These are phyloP conservation scores for Lenwebbia sp. DNA, from an alignment of 345 rosid species.

Conservation along the genomic window DNA sequence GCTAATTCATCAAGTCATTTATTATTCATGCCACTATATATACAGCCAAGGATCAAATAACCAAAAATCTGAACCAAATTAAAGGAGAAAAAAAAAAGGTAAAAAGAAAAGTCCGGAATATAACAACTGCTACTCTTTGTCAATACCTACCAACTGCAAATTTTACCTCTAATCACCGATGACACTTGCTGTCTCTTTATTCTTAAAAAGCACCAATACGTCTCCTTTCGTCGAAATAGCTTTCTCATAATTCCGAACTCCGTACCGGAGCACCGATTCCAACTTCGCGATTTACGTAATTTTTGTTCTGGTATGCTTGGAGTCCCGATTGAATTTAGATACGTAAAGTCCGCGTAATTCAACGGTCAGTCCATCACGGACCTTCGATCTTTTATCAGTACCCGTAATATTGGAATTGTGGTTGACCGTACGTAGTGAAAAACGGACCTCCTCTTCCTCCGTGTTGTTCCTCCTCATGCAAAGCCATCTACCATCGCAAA, in stretches of 20 bases:
- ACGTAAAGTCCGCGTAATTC: background rate
- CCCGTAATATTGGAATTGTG: background rate
- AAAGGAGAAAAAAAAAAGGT: background rate
- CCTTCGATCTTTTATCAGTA: background rate
- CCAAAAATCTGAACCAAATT: background rate
- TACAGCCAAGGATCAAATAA: background rate
- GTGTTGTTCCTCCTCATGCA: conserved; percentile 34
- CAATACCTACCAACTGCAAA: background rate
- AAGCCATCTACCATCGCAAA: background rate
- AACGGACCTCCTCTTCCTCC: conserved; percentile 16
- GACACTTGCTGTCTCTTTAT: background rate
- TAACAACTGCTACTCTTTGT: background rate
- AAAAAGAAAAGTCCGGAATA: background rate
- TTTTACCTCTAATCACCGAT: background rate
- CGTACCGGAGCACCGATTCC: background rate
- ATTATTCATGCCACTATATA: background rate
- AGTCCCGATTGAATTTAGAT: background rate
- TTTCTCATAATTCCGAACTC: background rate
- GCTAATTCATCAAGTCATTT: background rate
- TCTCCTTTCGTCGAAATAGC: background rate
- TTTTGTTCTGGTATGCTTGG: background rate
- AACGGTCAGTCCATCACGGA: background rate
- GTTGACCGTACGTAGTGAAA: background rate
- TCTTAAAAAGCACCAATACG: background rate
- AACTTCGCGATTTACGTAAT: background rate